Percentiles rank a stretch among this genome's conserved stretches.
phyloP scores from a whole-genome alignment of 148 eudicot species.

The Linanthus parryae region DNA sequence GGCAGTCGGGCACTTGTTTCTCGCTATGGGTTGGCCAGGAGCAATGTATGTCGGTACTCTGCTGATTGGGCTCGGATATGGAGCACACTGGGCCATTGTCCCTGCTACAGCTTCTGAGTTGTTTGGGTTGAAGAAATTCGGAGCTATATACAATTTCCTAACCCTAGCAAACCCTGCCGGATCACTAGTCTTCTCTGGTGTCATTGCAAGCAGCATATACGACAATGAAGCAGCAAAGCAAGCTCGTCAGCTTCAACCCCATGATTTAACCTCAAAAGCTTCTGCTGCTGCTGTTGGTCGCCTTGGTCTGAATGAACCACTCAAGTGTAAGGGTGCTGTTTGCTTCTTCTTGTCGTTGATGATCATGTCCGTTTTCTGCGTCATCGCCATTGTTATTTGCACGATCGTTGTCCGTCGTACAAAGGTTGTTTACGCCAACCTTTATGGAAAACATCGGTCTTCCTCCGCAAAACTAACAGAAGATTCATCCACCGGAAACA shows the following conservation, averaged over 20 bases:
- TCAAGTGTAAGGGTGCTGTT: conserved; percentile 66
- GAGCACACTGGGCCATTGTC: conserved; percentile 95
- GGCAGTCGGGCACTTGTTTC: conserved; percentile 74
- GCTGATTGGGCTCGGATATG: conserved; percentile 91
- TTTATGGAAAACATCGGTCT: conserved; percentile 61
- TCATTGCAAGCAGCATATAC: conserved; percentile 80
- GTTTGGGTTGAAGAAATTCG: conserved; percentile 89
- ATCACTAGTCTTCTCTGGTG: conserved; percentile 72
- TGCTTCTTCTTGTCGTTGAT: conserved; percentile 78
- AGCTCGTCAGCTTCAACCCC: conserved; percentile 33
- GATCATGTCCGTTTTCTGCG: conserved; percentile 79
- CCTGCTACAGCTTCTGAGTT: conserved; percentile 94
- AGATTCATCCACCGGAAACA: too few relatives aligned
- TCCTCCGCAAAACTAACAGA: too few relatives aligned
- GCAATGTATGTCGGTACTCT: conserved; percentile 83
- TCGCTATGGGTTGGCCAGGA: conserved; percentile 90
- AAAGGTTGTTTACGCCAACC: conserved; percentile 59
- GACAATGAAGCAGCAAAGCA: conserved; percentile 92
- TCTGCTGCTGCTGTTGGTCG: too few relatives aligned
- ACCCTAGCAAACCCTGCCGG: conserved; percentile 92
- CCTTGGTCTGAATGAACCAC: conserved; percentile 42
- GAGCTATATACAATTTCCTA: conserved; percentile 81
- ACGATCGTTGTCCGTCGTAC: conserved; percentile 75
- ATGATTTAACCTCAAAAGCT: too few relatives aligned
- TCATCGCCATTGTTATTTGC: conserved; percentile 57